A percentile compares a stretch with the other conserved stretches of the same genome.
These are phyloP conservation scores for Spergularia marina DNA, from an alignment of 148 eudicot genomes.

Conservation along the genomic window DNA sequence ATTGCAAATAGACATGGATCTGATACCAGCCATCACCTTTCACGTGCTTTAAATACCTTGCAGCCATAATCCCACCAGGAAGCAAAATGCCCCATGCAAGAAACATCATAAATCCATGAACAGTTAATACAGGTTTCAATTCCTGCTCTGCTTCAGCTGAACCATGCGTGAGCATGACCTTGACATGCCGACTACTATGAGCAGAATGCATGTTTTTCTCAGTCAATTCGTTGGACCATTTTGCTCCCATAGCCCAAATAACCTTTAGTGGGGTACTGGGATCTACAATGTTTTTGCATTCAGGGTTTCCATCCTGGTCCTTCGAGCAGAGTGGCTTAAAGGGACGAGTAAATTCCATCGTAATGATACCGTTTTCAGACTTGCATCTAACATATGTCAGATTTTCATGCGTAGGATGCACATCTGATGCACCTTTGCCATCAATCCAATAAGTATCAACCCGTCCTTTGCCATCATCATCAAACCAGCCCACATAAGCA, in stretches of 20 bases:
- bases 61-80: constrained; percentile 79
- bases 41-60: constrained; percentile 72
- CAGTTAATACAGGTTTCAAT: constrained; percentile 79
- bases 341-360: constrained; percentile 90
- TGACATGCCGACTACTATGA: constrained; percentile 71
- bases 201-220: constrained; percentile 83
- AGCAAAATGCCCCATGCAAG: constrained; percentile 93
- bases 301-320: constrained; percentile 48
- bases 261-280: constrained; percentile 80
- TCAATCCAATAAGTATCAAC: constrained; percentile 83
- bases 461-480: constrained; percentile 62
- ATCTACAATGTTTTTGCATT: constrained; percentile 77
- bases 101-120: constrained; percentile 98
- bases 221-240: constrained; percentile 72
- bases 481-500: constrained; percentile 93
- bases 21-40: constrained; percentile 84
- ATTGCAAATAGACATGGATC: constrained; percentile 83
- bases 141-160: constrained; percentile 92
- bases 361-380: constrained; percentile 90
- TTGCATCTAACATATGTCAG: constrained; percentile 85
- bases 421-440: constrained; percentile 58
- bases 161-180: constrained; percentile 72
- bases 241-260: constrained; percentile 94
- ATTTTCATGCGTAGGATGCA: constrained; percentile 77
- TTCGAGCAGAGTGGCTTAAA: constrained; percentile 62